Conservation (phyloP, 495 filamentous ascomycete species). For the Tuber calosporum region DNA sequence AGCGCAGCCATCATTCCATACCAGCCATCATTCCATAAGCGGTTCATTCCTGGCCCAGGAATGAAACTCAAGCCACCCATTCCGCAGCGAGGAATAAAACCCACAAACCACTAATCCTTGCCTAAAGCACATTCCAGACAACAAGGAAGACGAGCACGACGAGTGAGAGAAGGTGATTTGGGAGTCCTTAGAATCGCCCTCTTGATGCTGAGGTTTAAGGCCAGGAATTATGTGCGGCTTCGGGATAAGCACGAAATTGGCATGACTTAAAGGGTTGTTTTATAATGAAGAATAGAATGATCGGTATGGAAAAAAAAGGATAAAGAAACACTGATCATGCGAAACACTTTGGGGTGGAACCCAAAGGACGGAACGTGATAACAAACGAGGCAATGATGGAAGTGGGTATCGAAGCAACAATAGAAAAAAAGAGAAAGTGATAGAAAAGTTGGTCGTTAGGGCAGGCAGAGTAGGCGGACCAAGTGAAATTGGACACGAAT, state of each 20-base stretch:
- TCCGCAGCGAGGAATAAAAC: too few relatives aligned
- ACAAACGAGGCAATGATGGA: background rate
- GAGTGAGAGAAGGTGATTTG: background rate
- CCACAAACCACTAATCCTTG: too few relatives aligned
- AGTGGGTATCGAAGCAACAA: background rate
- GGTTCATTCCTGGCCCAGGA: too few relatives aligned
- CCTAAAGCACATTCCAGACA: too few relatives aligned
- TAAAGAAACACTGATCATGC: background rate
- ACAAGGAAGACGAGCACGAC: background rate
- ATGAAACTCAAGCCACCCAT: too few relatives aligned
- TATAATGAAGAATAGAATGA: background rate
- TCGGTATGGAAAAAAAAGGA: background rate
- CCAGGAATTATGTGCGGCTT: background rate
- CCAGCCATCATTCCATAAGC: too few relatives aligned
- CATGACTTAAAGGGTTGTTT: background rate
- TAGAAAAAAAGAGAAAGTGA: background rate
- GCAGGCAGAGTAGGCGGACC: background rate
- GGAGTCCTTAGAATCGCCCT: background rate
- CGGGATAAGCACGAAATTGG: background rate
- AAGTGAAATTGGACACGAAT: background rate
- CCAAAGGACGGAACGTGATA: background rate
- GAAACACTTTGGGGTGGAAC: background rate
- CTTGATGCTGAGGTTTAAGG: background rate
- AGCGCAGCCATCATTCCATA: too few relatives aligned
- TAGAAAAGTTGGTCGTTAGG: background rate